Evolutionary conservation across 495 filamentous ascomycete species (phyloP), one percentile per base, ranked within the genome.

Genomic region (Viridothelium virens): DNA sequence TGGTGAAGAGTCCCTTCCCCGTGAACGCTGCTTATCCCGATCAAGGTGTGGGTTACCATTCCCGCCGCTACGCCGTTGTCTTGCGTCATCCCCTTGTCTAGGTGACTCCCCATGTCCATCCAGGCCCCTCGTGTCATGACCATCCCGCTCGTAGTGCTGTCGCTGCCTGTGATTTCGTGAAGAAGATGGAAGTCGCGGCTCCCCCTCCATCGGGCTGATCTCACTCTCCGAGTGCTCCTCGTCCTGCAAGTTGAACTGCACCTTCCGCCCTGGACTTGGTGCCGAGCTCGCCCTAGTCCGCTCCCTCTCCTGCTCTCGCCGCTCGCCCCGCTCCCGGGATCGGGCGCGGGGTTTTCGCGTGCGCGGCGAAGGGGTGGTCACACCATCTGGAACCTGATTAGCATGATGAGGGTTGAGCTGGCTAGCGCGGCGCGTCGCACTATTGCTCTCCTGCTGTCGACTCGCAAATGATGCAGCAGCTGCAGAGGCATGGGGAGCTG

Each of bases 191-290:
- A 25, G 11, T 53, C 1, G 10, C 16, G 48, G 53, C 53, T 59
- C 53, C 3, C 36, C 53, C 53, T 59, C 53, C 53, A 59, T 59
- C 53, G 53, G 53, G 14, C 53, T 59, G 14, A 59, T 59, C 31
- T 59, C 53, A 14, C 53, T 59, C 31, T 59, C 53, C 53, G 53
- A 59, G 36, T 59, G 53, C 53, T 59, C 53, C 53, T 59, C 25
- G 14, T 59, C 53, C 3, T 36, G 53, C 7, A 59, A 36, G 36
- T 59, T 59, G 2, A 59, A 59, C 31, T 59, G 53, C 14, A 59
- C 53, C 9, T 59, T 33, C 25, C 53, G n/a, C 36, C 53, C 5
- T 4, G 53, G 53, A 59, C 53, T 59, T 2, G 53, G 53, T 2
- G 53, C 53, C 31, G 53, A 59, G 18, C 53, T 59, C 53, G 53